Evolutionary conservation across 2,329 filamentous ascomycete species (phyloP), one percentile per base, ranked within the genome.

Genomic region (Cercospora sesami): DNA sequence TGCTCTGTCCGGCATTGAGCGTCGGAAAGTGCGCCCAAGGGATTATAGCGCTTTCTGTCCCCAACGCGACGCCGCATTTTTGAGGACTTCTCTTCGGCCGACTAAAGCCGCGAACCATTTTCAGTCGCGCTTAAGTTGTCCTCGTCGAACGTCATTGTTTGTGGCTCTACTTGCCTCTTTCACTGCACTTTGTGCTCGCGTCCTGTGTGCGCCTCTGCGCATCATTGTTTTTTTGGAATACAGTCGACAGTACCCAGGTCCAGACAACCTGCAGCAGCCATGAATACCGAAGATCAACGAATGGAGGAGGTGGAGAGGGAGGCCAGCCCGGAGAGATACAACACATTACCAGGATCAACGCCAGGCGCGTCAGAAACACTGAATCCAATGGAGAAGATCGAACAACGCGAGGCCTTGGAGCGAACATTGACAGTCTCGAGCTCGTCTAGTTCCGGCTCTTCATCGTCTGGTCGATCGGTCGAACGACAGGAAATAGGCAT

Each of bases 271-370:
- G 62, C 82, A 14, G 86, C 62, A 87, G 83, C 65, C 61, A 82
- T 86, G 80, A 82, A 88, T 76, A 79, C 81, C 68, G 80, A 86
- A 73, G 87, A 90, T 76, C 81, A 81, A 68, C 82, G 85, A 71
- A 77, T 90, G 74, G 78, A 81, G 69, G 81, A 79, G 36, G 85
- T 85, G 42, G 88, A 90, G 75, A 80, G 78, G 67, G 85, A 85
- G 71, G 87, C 88, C 64, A 83, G 81, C 60, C 83, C 81, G 18
- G 75, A 78, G 55, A 77, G 77, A 64, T 80, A 76, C 61, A 64
- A 61, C 39, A 39, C 67, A 33, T 58, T 65, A 36, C 18, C 64
- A 65, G 62, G 67, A 57, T 53, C 48, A 48, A 67, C 68, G 21
- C 80, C 45, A 86, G 83, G 76, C 76, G 83, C 73, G 85, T 86